Evolutionary conservation across 306 rosid species (phyloP).

Genomic region (Cotoneaster glaucophyllus): DNA sequence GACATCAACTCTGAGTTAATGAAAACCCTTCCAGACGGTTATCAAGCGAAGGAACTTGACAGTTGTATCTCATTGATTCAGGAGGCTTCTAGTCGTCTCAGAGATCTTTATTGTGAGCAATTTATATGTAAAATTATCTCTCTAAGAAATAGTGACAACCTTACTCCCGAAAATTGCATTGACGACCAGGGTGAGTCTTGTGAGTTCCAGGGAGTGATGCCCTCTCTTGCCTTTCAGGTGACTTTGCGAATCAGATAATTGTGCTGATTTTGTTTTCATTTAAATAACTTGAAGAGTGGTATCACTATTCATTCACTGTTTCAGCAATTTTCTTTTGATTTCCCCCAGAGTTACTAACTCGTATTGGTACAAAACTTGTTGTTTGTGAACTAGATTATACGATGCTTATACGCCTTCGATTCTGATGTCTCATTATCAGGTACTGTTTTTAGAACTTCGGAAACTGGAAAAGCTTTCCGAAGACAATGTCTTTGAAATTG

Average conservation of each 20-base stretch:
- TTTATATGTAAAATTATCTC: conserved; percentile 32
- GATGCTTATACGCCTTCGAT: background rate
- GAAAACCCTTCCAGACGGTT: conserved; percentile 20
- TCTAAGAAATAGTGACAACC: conserved; percentile 21
- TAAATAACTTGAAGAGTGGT: background rate
- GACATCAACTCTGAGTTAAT: conserved; percentile 15
- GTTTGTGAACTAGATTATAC: background rate
- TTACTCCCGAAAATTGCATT: conserved; percentile 14
- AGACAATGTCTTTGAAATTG: conserved; percentile 39
- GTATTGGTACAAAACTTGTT: background rate
- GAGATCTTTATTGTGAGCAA: conserved; percentile 46
- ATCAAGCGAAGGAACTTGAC: conserved; percentile 33
- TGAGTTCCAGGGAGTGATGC: conserved; percentile 23
- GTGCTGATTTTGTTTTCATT: background rate
- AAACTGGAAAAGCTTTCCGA: conserved; percentile 52
- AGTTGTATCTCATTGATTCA: conserved; percentile 33
- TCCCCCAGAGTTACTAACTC: background rate
- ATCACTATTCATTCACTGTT: too few relatives aligned
- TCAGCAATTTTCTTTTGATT: background rate
- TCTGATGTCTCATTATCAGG: conserved; percentile 20
- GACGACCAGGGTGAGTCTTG: conserved; percentile 25
- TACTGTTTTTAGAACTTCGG: conserved; percentile 57
- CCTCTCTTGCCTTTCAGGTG: conserved; percentile 64
- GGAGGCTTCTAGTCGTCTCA: conserved; percentile 43
- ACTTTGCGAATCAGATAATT: background rate